Evolutionary conservation across 2,329 filamentous ascomycete genomes (phyloP), one percentile per base, ranked within the genome.

Genomic region (Hypoxylon sp.): DNA sequence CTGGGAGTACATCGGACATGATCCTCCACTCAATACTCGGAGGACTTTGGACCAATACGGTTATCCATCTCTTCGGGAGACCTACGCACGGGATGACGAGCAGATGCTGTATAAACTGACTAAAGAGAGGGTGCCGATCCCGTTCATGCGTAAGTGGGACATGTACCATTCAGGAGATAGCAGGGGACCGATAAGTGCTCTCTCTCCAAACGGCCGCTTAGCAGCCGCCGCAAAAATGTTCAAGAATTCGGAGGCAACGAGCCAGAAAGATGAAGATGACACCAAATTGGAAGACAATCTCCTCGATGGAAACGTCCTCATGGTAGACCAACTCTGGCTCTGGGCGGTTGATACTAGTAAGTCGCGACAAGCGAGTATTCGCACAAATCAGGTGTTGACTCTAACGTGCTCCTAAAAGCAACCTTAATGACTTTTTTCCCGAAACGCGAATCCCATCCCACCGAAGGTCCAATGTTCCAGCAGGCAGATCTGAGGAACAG

Each of bases 51-150:
- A 91, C 64, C 89, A 91, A 70, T 91, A 85, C 61, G 88, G 87
- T 0, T 90, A 91, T 60, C 89, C 89, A 0, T 88, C 87, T 2
- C 79, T 91, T 0, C 81, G 84, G 8, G 88, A 90, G 35, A 91
- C 89, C 0, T 79, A 87, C 46, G 86, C 87, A 0, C 81, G 89
- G 17, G 89, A 91, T 46, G 88, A 89, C 48, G 89, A 91, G 46
- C 89, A 91, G 75, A 90, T 91, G 86, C 78, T 91, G 6, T 91
- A 90, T 77, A 91, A 91, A 71, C 79, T 90, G 1, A 89, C 88
- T 1, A 89, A 88, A 71, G 80, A 86, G 61, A 78, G 83, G 2
- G 63, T 72, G 1, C 73, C 73, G 10, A 55, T 61, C 20, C 64
- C 66, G n/a, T 60, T 54, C 37, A 73, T 61, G 63, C 75, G 40